These are phyloP conservation scores for Taiozyma sp. DNA, from an alignment of 1,139 yeast species.

Conservation along the genomic window DNA sequence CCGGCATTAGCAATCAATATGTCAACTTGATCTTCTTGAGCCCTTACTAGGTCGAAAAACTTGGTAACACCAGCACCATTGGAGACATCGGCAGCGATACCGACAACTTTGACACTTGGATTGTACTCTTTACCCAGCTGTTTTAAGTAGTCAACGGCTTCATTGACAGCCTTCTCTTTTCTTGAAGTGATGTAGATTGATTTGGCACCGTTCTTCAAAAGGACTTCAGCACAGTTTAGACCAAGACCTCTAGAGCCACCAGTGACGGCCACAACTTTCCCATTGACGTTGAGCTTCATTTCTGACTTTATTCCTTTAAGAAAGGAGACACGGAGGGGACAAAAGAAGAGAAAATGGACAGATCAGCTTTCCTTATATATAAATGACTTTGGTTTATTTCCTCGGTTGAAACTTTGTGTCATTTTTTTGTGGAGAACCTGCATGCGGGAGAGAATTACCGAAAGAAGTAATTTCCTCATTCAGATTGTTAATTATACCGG, in stretches of 20 bases:
- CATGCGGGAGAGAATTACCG: background rate
- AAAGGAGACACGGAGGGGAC: background rate
- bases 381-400: background rate
- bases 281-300: constrained; percentile 37
- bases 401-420: background rate
- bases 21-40: constrained; percentile 41
- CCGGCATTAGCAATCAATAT: constrained; percentile 77
- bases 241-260: constrained; percentile 82
- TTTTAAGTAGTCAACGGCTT: constrained; percentile 49
- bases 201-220: constrained; percentile 58
- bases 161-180: constrained; percentile 57
- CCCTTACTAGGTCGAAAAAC: constrained; percentile 40
- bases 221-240: constrained; percentile 59
- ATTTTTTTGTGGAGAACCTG: background rate
- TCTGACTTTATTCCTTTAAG: background rate
- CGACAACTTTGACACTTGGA: constrained; percentile 38
- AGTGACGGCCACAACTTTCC: constrained; percentile 68
- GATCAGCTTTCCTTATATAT: background rate
- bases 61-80: constrained; percentile 43
- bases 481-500: background rate
- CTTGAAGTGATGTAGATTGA: constrained; percentile 64
- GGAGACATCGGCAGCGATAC: constrained; percentile 60
- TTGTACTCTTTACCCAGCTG: constrained; percentile 38
- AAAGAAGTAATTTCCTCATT: background rate
- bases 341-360: background rate